phyloP scores from a whole-genome alignment of 768 basidiomycete species.

The Kondoa malvinella region DNA sequence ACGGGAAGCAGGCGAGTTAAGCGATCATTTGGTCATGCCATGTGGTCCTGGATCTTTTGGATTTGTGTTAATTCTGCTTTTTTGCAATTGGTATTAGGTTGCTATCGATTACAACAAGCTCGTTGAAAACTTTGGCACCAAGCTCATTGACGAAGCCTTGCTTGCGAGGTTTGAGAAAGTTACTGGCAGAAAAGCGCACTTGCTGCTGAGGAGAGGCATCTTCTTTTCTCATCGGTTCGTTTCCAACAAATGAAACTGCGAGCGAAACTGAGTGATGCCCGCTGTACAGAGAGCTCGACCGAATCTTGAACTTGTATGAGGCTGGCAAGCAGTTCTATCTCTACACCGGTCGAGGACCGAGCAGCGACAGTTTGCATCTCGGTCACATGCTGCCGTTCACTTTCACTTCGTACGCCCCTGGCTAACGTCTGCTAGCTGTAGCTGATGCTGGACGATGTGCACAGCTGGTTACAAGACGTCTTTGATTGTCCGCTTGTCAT shows the following conservation, averaged over 20 bases:
- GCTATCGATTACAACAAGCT: conserved; percentile 96
- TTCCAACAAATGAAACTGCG: not conserved
- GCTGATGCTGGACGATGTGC: conserved; percentile 1
- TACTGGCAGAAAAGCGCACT: conserved; percentile 74
- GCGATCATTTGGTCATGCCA: too few relatives aligned
- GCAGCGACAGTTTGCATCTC: conserved; percentile 89
- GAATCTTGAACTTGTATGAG: conserved; percentile 86
- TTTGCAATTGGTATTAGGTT: conserved; percentile 26
- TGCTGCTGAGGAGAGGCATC: conserved; percentile 72
- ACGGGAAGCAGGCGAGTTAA: conserved; percentile 56
- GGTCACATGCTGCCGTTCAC: conserved; percentile 95
- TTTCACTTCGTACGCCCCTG: conserved; percentile 69
- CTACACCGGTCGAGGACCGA: conserved; percentile 93
- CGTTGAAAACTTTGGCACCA: conserved; percentile 81
- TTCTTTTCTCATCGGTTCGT: conserved; percentile 93
- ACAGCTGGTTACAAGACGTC: conserved; percentile 88
- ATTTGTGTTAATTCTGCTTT: not conserved
- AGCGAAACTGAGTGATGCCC: conserved; percentile 14
- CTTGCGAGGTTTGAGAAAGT: conserved; percentile 76
- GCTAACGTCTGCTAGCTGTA: not conserved
- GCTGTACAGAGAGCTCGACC: conserved; percentile 60
- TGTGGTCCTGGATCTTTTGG: too few relatives aligned
- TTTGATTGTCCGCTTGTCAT: conserved; percentile 87
- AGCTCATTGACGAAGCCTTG: conserved; percentile 54
- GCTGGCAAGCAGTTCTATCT: conserved; percentile 94